phyloP scores from a whole-genome alignment of 2,329 filamentous ascomycete genomes.

The Colletotrichum sidae region DNA sequence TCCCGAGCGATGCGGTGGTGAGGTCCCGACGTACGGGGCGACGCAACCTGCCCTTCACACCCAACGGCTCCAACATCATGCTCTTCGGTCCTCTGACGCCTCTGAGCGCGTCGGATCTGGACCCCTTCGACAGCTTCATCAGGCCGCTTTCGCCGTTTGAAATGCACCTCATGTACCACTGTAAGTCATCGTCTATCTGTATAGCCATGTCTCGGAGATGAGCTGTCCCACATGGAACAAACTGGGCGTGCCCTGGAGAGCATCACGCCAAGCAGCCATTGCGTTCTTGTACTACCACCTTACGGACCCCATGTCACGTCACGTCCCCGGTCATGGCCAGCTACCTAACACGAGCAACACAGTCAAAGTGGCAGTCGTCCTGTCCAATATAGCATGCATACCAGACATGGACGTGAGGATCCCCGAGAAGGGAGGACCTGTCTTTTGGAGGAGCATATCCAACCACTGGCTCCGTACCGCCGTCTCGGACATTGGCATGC shows the following conservation, averaged over 20 bases:
- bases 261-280: too few species aligned
- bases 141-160: slow-evolving; percentile 24
- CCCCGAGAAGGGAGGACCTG: not conserved
- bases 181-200: slow-evolving; percentile 12
- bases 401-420: slow-evolving; percentile 14
- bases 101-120: slow-evolving; percentile 6
- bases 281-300: too few species aligned
- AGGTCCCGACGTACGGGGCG: not conserved
- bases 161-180: slow-evolving; percentile 17
- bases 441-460: slow-evolving; percentile 31
- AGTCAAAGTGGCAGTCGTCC: slow-evolving; percentile 6
- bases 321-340: too few species aligned
- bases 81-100: slow-evolving; percentile 6
- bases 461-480: slow-evolving; percentile 39
- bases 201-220: not conserved
- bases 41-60: not conserved
- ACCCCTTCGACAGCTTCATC: slow-evolving; percentile 27
- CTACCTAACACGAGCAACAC: not conserved
- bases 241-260: too few species aligned
- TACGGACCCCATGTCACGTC: too few species aligned
- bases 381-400: slow-evolving; percentile 22
- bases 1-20: not conserved
- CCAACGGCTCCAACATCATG: not conserved
- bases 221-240: too few species aligned
- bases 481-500: slow-evolving; percentile 39